phyloP scores from a whole-genome alignment of 257 asterid species.

The Leptodermis oblonga region DNA sequence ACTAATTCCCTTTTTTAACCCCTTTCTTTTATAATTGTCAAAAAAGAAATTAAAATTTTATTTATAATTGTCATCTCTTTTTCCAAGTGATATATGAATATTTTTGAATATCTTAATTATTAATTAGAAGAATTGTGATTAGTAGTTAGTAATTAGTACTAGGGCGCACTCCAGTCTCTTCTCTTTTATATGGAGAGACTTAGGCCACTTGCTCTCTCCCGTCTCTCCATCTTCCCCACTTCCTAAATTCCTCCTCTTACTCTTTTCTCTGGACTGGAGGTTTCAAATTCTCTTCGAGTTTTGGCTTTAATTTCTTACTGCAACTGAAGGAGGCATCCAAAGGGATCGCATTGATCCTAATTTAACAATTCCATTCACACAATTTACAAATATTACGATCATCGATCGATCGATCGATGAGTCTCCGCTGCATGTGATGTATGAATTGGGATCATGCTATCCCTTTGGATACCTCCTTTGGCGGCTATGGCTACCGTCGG shows the following conservation, averaged over 20 bases:
- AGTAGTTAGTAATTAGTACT: too few relatives aligned
- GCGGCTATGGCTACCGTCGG: slow-evolving; percentile 32
- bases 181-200: slow-evolving; percentile 46
- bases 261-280: neutral
- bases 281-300: too few relatives aligned
- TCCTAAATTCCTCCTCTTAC: neutral
- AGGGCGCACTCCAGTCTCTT: neutral
- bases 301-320: slow-evolving; percentile 36
- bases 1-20: neutral
- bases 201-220: slow-evolving; percentile 46
- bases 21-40: neutral
- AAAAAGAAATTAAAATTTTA: neutral
- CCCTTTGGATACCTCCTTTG: slow-evolving; percentile 65
- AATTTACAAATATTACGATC: too few relatives aligned
- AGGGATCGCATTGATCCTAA: slow-evolving; percentile 98
- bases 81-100: slow-evolving; percentile 10
- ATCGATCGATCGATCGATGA: too few relatives aligned
- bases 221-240: slow-evolving; percentile 24
- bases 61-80: neutral
- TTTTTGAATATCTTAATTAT: neutral
- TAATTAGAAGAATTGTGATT: neutral
- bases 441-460: slow-evolving; percentile 59
- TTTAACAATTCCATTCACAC: slow-evolving; percentile 5
- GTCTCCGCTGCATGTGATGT: neutral
- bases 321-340: slow-evolving; percentile 86